Evolutionary conservation across 257 asterid genomes (phyloP).

Genomic region (Jaltomata sinuosa): DNA sequence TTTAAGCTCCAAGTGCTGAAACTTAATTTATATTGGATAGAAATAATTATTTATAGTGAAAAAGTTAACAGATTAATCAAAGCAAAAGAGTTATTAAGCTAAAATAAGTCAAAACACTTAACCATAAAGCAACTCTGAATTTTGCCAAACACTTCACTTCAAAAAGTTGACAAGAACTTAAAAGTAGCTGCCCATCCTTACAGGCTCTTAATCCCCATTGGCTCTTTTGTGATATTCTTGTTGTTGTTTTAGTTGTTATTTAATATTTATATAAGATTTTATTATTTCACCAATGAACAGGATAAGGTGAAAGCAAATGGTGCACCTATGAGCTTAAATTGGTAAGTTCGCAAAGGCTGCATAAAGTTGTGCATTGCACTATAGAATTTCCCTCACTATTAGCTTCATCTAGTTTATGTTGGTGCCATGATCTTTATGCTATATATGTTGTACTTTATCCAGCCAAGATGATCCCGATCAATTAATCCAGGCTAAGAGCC

Average conservation of each 20-base stretch:
- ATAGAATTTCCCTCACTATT: not conserved
- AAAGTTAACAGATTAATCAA: too few relatives aligned
- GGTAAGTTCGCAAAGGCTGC: not conserved
- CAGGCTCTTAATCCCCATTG: too few relatives aligned
- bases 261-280: not conserved
- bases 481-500: slow-evolving; percentile 34
- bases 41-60: too few relatives aligned
- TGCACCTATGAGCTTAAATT: not conserved
- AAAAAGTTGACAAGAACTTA: too few relatives aligned
- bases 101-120: too few relatives aligned
- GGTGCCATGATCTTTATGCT: not conserved
- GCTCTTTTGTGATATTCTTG: not conserved
- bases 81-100: too few relatives aligned
- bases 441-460: not conserved
- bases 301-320: not conserved
- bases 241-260: not conserved
- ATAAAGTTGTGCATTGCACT: not conserved
- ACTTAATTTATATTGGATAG: too few relatives aligned
- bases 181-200: too few relatives aligned
- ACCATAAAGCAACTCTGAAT: too few relatives aligned
- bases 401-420: not conserved
- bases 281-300: not conserved
- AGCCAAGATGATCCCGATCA: slow-evolving; percentile 14
- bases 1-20: too few relatives aligned
- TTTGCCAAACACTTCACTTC: too few relatives aligned